Base-by-base conservation (phyloP, 2,329 filamentous ascomycete species). In the Fusarium goolgardi region DNA sequence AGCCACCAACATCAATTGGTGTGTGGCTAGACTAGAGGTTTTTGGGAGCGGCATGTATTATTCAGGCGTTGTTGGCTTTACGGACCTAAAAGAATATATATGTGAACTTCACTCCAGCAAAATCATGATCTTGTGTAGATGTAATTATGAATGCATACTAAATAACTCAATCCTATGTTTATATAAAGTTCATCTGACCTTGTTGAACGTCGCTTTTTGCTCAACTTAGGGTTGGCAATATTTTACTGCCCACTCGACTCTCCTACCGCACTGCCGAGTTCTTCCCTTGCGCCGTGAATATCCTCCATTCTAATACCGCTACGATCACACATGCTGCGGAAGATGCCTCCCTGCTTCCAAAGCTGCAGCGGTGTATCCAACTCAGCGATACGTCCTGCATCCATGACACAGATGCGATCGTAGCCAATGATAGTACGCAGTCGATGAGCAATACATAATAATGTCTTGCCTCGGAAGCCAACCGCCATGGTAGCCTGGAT, bases 341-440 rank as follows among this genome's bases (percentile, higher is more conserved):
- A 98, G 55, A 97, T 94, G 1, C 92, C 91, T 12, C 86, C 88
- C 46, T 84, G 80, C 29, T 90, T 85, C 85, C 91, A 98, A 63
- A 99, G 81, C 43, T 82, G 84, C 41, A 91, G 75, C 3, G 96
- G 96, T 16, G 86, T 85, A 75, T 92, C 96, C 66, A 98, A 83
- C 84, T 98, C 94, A 1, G 92, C 93, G 75, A 99, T 97, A 18
- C 81, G 81, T 0, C 96, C 96, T 44, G 90, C 85, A 73, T 98
- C 95, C 94, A 99, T 97, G 71, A 99, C 96, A 74, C 94, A 95
- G 76, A 99, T 97, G 46, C 95, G 89, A 78, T 99, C 95, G 78
- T 98, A 98, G 29, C 90, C 89, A 65, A 98, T 91, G 67, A 99
- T 97, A 1, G 96, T 98, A 75, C 93, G 91, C 73, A 98, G 83